phyloP scores from a whole-genome alignment of 2,329 filamentous ascomycete genomes.

The Phyllosticta citrichinensis region DNA sequence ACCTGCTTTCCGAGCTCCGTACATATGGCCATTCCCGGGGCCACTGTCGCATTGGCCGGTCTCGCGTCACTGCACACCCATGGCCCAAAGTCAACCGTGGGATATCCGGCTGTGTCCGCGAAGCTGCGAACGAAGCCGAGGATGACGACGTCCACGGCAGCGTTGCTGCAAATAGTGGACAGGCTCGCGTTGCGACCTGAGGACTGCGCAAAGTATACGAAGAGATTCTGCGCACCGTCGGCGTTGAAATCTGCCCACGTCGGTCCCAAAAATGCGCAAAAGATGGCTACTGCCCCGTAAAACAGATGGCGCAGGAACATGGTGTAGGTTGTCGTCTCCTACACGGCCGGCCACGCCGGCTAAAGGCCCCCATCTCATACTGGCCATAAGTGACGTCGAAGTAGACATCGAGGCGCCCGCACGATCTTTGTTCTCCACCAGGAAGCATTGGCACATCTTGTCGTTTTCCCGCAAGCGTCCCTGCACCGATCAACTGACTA shows the following conservation, averaged over 20 bases:
- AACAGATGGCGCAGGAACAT: neutral
- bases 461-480: neutral
- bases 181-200: constrained; percentile 1
- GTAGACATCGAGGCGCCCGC: no score
- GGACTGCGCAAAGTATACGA: constrained; percentile 4
- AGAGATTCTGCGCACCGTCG: neutral
- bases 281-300: neutral
- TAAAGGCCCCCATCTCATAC: neutral
- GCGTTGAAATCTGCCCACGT: neutral
- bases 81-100: constrained; percentile 2
- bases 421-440: neutral
- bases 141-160: neutral
- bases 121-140: constrained; percentile 8
- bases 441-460: neutral
- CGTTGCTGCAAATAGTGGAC: neutral
- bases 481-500: neutral
- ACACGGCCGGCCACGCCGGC: neutral
- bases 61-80: neutral
- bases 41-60: neutral
- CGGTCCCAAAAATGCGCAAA: neutral
- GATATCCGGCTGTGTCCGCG: neutral
- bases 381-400: neutral
- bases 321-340: neutral
- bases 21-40: constrained; percentile 1
- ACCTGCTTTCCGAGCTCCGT: neutral